These are phyloP conservation scores for Carex pumila DNA, from an alignment of 176 grass and related monocot species.

Conservation along the genomic window DNA sequence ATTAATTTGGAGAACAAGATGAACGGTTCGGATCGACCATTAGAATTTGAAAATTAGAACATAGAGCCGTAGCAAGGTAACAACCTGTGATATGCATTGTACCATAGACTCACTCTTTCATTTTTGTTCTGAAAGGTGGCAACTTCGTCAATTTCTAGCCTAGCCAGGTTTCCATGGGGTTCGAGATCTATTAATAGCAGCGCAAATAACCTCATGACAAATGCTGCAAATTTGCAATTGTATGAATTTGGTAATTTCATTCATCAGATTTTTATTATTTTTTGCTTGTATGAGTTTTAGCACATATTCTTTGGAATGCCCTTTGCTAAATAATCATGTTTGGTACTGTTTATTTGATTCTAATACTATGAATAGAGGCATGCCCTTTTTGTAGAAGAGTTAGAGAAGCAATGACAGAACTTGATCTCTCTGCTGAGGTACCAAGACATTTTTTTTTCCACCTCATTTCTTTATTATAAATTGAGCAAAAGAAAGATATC, in stretches of 20 bases:
- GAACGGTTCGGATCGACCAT: too few species aligned
- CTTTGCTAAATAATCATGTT: not conserved
- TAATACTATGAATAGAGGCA: conserved; percentile 58
- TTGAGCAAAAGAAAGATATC: not conserved
- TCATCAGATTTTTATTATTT: not conserved
- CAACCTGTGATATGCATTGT: too few species aligned
- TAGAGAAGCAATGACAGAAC: conserved; percentile 86
- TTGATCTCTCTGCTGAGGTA: conserved; percentile 83
- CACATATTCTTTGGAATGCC: not conserved
- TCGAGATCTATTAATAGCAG: conserved; percentile 44
- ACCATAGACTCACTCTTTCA: too few species aligned
- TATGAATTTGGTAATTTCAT: conserved; percentile 88
- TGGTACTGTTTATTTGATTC: not conserved
- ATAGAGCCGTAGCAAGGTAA: too few species aligned
- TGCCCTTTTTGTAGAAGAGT: conserved; percentile 97
- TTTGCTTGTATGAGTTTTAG: not conserved
- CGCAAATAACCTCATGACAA: not conserved
- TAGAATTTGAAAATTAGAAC: too few species aligned
- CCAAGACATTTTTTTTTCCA: not conserved
- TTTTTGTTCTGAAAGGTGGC: conserved; percentile 28
- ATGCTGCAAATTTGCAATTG: conserved; percentile 44
- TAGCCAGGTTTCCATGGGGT: conserved; percentile 83
- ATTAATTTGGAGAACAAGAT: too few species aligned
- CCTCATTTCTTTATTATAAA: not conserved
- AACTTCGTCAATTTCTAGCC: conserved; percentile 81